A percentile compares a stretch with the other conserved stretches of the same genome.
These are phyloP conservation scores for Strobilomyces dryophilus DNA, from an alignment of 768 basidiomycete species.

Conservation along the genomic window DNA sequence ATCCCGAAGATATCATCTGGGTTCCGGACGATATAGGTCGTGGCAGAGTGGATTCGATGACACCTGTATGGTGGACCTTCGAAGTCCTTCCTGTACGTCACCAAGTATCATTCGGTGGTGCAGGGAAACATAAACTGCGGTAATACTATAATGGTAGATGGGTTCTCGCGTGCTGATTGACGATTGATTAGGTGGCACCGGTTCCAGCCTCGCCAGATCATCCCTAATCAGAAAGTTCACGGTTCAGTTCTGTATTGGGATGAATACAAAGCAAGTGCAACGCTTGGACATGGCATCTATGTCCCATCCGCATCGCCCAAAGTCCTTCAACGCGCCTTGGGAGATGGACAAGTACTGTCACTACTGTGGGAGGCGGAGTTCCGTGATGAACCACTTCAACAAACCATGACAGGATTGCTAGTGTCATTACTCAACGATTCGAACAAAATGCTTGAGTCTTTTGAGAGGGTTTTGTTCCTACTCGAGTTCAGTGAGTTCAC, in stretches of 20 bases:
- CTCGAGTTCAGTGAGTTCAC: too few relatives aligned
- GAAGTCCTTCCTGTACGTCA: neutral
- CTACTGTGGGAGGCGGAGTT: too few relatives aligned
- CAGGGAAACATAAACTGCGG: too few relatives aligned
- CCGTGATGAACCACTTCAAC: too few relatives aligned
- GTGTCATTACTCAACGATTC: too few relatives aligned
- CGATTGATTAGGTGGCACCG: neutral
- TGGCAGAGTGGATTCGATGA: neutral
- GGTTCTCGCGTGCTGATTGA: neutral
- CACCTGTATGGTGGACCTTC: neutral
- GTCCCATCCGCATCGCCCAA: neutral
- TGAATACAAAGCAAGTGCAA: neutral
- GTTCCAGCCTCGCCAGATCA: neutral
- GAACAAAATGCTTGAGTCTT: too few relatives aligned
- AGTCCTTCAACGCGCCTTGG: neutral
- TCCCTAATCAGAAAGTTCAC: conserved; percentile 1
- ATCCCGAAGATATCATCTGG: neutral
- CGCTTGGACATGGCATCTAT: neutral
- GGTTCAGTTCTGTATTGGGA: neutral
- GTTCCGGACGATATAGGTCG: neutral
- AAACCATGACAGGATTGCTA: too few relatives aligned
- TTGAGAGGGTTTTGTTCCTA: too few relatives aligned
- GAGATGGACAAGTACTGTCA: too few relatives aligned
- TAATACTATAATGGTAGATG: too few relatives aligned
- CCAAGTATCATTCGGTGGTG: too few relatives aligned